A percentile compares a stretch with the other conserved stretches of the same genome.
These are phyloP conservation scores for Pleurozium schreberi DNA, from an alignment of 225 moss, liverwort and hornwort species.

Conservation along the genomic window DNA sequence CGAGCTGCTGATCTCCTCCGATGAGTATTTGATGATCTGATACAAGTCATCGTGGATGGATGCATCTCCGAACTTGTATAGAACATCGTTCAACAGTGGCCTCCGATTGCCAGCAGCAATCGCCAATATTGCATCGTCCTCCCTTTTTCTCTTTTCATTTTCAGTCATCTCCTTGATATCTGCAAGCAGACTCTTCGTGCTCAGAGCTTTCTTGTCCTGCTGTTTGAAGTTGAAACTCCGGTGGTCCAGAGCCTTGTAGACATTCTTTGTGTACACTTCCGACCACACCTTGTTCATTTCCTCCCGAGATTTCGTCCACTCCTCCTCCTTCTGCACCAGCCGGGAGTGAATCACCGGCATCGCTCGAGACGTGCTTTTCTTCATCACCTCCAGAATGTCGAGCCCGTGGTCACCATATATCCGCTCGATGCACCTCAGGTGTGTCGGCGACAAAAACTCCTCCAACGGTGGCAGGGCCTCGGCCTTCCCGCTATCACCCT, in stretches of 20 bases:
- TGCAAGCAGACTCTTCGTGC: slow-evolving; percentile 66
- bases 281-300: slow-evolving; percentile 99
- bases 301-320: slow-evolving; percentile 61
- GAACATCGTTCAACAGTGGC: slow-evolving; percentile 44
- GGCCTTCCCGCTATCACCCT: slow-evolving; percentile 32
- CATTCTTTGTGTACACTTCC: slow-evolving; percentile 88
- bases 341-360: slow-evolving; percentile 66
- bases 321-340: slow-evolving; percentile 81
- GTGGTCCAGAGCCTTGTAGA: slow-evolving; percentile 90
- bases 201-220: slow-evolving; percentile 90
- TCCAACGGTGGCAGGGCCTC: slow-evolving; percentile 30
- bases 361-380: slow-evolving; percentile 39
- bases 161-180: slow-evolving; percentile 85
- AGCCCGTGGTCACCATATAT: slow-evolving; percentile 95
- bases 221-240: slow-evolving; percentile 93
- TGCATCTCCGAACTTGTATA: slow-evolving; percentile 43
- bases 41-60: slow-evolving; percentile 72
- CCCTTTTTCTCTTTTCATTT: slow-evolving; percentile 62
- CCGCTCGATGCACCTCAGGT: slow-evolving; percentile 76
- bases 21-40: slow-evolving; percentile 76
- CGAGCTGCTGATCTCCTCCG: slow-evolving; percentile 66
- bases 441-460: slow-evolving; percentile 60
- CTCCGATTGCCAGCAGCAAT: slow-evolving; percentile 60
- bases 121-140: slow-evolving; percentile 58
- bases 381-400: slow-evolving; percentile 67